phyloP scores from a whole-genome alignment of 495 filamentous ascomycete species.

The Rusavskia elegans region DNA sequence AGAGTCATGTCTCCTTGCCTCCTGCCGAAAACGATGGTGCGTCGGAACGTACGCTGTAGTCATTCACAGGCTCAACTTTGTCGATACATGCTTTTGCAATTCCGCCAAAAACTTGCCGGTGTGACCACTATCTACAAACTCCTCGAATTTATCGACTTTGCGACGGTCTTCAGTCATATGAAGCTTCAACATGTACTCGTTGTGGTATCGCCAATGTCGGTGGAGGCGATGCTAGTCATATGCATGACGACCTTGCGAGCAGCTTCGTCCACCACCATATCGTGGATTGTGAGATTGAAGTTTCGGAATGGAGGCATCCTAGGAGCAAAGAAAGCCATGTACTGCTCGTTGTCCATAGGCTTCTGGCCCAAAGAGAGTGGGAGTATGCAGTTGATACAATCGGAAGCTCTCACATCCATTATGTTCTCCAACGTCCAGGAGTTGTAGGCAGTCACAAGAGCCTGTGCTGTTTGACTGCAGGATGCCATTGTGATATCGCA shows the following conservation, averaged over 20 bases:
- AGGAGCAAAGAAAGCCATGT: not conserved
- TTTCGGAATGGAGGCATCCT: not conserved
- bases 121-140: slow-evolving; percentile 19
- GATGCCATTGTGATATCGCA: too few species aligned
- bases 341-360: not conserved
- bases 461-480: not conserved
- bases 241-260: slow-evolving; percentile 7
- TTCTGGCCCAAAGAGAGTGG: not conserved
- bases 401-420: not conserved
- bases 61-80: not conserved
- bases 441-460: not conserved
- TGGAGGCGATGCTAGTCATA: slow-evolving; percentile 14
- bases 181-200: slow-evolving; percentile 19
- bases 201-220: slow-evolving; percentile 15
- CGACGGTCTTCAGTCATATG: slow-evolving; percentile 18
- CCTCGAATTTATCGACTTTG: slow-evolving; percentile 12
- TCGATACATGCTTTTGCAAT: not conserved
- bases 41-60: not conserved
- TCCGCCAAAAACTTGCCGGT: not conserved
- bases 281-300: not conserved
- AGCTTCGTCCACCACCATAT: not conserved
- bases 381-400: not conserved
- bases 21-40: too few species aligned
- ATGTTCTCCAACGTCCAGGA: not conserved
- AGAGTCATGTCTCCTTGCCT: not conserved